These are phyloP conservation scores for Oryza rufipogon DNA, from an alignment of 176 grass and related monocot genomes.

Conservation along the genomic window DNA sequence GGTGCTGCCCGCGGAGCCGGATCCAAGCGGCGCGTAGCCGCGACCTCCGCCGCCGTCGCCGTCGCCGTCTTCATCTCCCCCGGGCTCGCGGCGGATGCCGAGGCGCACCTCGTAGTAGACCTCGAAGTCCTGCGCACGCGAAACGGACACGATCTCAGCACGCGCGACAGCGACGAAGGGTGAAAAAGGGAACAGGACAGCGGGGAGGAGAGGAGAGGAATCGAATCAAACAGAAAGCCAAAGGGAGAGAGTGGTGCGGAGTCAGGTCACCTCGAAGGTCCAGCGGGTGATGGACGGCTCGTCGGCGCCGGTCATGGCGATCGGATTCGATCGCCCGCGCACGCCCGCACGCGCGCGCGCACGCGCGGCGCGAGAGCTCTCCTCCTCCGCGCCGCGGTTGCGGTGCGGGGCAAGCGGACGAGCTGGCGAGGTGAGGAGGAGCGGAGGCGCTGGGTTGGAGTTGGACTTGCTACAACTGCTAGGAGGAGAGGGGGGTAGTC, in stretches of 20 bases:
- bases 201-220: background rate
- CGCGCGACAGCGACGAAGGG: background rate
- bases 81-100: constrained; percentile 52
- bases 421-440: background rate
- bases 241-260: background rate
- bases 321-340: background rate
- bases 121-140: constrained; percentile 60
- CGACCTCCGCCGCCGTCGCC: background rate
- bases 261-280: constrained; percentile 62
- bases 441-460: background rate
- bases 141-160: too few relatives aligned
- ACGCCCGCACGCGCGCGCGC: background rate
- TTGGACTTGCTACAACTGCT: background rate
- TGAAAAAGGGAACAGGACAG: background rate
- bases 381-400: background rate
- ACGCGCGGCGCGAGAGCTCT: background rate
- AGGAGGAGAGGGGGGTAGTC: background rate
- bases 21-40: constrained; percentile 2
- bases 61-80: constrained; percentile 6
- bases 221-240: background rate
- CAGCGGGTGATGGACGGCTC: constrained; percentile 56
- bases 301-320: constrained; percentile 51
- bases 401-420: background rate
- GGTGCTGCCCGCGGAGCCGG: background rate
- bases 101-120: constrained; percentile 54